Conservation (phyloP, 1,284 basidiomycete species). For the Fomitopsis palustris region DNA sequence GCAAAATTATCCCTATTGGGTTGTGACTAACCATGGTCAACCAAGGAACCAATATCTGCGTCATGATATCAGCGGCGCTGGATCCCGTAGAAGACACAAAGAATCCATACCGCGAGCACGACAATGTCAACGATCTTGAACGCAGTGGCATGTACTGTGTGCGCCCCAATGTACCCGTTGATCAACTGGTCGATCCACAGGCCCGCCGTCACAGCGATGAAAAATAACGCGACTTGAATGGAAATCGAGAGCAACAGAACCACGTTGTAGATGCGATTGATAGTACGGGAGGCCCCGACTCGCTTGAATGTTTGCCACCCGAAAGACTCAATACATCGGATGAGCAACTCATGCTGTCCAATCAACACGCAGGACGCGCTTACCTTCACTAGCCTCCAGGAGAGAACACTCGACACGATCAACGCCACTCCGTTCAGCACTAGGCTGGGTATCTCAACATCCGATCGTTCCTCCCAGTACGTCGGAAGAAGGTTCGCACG, state of each 20-base stretch:
- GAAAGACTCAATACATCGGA: constrained; percentile 45
- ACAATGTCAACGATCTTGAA: constrained; percentile 57
- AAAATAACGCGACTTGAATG: constrained; percentile 74
- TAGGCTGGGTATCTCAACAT: constrained; percentile 62
- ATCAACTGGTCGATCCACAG: constrained; percentile 77
- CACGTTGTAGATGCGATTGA: constrained; percentile 71
- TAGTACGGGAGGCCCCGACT: constrained; percentile 70
- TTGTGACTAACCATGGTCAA: constrained; percentile 44
- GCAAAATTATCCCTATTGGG: background rate
- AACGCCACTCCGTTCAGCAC: constrained; percentile 60
- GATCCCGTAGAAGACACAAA: background rate
- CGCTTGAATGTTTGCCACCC: constrained; percentile 86
- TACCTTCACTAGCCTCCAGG: constrained; percentile 75
- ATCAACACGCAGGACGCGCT: background rate
- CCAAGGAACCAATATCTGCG: constrained; percentile 66
- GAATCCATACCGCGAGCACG: constrained; percentile 53
- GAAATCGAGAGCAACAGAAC: constrained; percentile 68
- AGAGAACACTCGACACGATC: constrained; percentile 57
- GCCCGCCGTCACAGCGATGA: constrained; percentile 64
- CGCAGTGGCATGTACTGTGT: constrained; percentile 40
- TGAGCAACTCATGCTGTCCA: background rate
- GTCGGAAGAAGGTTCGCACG: constrained; percentile 47
- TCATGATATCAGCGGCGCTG: constrained; percentile 8
- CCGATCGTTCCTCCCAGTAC: constrained; percentile 57
- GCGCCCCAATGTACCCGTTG: constrained; percentile 56